Evolutionary conservation across 495 filamentous ascomycete species (phyloP).

Genomic region (Annulohypoxylon maeteangense): DNA sequence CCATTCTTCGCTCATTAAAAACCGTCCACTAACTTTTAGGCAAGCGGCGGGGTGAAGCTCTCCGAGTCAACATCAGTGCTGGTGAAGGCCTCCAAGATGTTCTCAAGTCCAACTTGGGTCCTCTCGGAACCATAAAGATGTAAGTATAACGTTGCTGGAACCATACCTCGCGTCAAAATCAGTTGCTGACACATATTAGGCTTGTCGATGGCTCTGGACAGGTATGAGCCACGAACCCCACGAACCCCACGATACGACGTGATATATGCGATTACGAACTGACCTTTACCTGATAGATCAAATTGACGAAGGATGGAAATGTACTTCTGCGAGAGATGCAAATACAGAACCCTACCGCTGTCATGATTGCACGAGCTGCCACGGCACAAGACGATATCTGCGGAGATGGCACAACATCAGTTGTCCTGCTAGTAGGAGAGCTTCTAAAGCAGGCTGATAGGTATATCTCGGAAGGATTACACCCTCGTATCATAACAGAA

Average conservation of each 20-base stretch:
- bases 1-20: constrained; percentile 48
- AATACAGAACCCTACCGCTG: constrained; percentile 89
- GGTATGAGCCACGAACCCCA: constrained; percentile 64
- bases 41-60: constrained; percentile 92
- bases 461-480: constrained; percentile 91
- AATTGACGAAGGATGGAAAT: constrained; percentile 98
- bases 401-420: constrained; percentile 96
- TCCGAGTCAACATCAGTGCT: constrained; percentile 94
- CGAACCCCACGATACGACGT: constrained; percentile 17
- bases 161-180: neutral
- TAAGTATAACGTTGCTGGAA: constrained; percentile 50
- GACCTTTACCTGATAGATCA: constrained; percentile 72
- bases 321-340: constrained; percentile 97
- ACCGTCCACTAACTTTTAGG: constrained; percentile 30
- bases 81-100: constrained; percentile 97
- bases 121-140: constrained; percentile 97
- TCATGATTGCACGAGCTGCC: constrained; percentile 98
- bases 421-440: constrained; percentile 95
- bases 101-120: constrained; percentile 94
- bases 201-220: constrained; percentile 94
- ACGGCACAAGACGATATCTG: constrained; percentile 99
- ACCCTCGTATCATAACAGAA: constrained; percentile 96
- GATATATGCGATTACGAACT: constrained; percentile 29
- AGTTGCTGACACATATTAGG: constrained; percentile 60
- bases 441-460: constrained; percentile 96